Evolutionary conservation across 176 grass and related monocot species (phyloP), one percentile per base, ranked within the genome.

Genomic region (Canna indica): DNA sequence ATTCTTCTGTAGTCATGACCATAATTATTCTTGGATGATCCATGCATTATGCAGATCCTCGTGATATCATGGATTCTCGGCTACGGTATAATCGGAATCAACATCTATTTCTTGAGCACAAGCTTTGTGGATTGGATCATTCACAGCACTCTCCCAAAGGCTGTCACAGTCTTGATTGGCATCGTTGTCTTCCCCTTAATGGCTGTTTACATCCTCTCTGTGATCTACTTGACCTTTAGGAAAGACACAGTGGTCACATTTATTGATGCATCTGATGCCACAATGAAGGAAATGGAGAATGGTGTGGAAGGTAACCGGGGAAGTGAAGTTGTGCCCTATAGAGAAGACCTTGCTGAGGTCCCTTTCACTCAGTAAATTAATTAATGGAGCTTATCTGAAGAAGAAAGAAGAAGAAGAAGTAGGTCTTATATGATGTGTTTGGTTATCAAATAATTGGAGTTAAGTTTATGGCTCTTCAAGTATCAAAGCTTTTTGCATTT

Each of bases 81-180:
- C 3, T 22, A 81, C 11, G 36, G 85, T 3, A 39, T 95, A 57
- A 86, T 95, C 18, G 74, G 86, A 33, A 95, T 95, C 61, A 95
- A 95, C 74, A 80, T 90, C n/a, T 90, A 87, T 58, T 95, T 82
- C 67, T 56, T 95, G 28, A 90, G 84, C 79, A 95, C 90, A 13
- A 82, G 81, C 48, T 95, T 87, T 14, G 73, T 79, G 0, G 76
- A 65, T 0, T 90, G 81, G 90, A 65, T 95, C 44, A 70, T 83
- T 57, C 77, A 95, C 48, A 87, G 82, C 75, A 84, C 59, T 14
- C 73, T 90, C 6, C 90, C 83, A 0, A 90, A 76, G n/a, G 69
- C 52, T 2, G 86, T 58, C 36, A 85, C 65, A 25, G 73, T 95
- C n/a, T 36, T 90, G 9, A 24, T 90, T 1, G 70, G 86, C 57